Conservation (phyloP, 73 alveolate genomes). For the Paraurostyla sp. region DNA sequence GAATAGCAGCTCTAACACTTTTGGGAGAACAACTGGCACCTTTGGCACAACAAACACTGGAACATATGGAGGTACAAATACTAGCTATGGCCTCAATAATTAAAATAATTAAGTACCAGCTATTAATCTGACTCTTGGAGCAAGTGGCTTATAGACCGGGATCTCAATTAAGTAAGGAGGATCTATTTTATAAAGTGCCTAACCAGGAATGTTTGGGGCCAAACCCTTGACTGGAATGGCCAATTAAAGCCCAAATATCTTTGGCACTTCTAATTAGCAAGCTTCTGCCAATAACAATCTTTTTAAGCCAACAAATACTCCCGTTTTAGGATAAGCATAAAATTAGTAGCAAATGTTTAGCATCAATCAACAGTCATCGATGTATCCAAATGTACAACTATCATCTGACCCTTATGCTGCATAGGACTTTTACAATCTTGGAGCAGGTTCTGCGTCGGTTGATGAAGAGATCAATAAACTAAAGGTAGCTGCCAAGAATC, state of each 20-base stretch:
- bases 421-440: too few species aligned
- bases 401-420: too few species aligned
- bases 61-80: too few species aligned
- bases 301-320: neutral
- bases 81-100: neutral
- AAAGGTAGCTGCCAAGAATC: neutral
- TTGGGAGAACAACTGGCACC: neutral
- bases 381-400: neutral
- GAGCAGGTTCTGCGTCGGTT: too few species aligned
- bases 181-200: neutral
- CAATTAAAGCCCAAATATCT: too few species aligned
- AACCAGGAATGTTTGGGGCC: neutral
- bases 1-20: neutral
- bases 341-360: too few species aligned
- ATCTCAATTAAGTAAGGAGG: neutral
- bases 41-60: neutral
- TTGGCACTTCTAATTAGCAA: too few species aligned
- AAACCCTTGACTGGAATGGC: too few species aligned
- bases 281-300: too few species aligned
- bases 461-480: neutral
- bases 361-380: neutral
- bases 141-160: constrained; percentile 27
- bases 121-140: neutral
- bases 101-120: neutral
- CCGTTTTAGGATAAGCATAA: too few species aligned